A percentile compares a stretch with the other conserved stretches of the same genome.
phyloP scores from a whole-genome alignment of 495 filamentous ascomycete species.

The Corynascus novoguineensis region DNA sequence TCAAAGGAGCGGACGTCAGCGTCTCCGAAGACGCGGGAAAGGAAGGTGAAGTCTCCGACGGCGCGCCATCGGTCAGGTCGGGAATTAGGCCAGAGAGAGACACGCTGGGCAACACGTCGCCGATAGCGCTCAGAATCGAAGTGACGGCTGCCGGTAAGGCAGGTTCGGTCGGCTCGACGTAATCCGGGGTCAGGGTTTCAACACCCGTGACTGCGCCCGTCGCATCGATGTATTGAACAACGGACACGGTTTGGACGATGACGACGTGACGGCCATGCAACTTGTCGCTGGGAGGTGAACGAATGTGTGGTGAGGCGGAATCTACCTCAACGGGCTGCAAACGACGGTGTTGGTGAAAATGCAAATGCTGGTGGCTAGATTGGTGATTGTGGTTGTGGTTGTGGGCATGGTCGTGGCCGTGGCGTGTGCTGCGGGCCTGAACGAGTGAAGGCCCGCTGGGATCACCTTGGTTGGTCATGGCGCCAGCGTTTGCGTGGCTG shows the following conservation, averaged over 20 bases:
- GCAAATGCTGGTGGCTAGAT: conserved; percentile 29
- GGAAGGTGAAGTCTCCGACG: conserved; percentile 16
- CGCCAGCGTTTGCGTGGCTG: conserved; percentile 30
- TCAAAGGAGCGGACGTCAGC: conserved; percentile 48
- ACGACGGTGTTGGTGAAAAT: conserved; percentile 26
- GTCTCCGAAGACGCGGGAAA: conserved; percentile 22
- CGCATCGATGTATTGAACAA: conserved; percentile 46
- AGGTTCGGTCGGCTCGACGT: conserved; percentile 15
- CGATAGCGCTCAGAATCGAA: conserved; percentile 15
- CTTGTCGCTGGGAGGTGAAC: conserved; percentile 32
- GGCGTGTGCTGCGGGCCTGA: conserved; percentile 41
- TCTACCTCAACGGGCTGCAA: conserved; percentile 16
- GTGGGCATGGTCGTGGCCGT: conserved; percentile 21
- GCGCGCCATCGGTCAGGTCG: conserved; percentile 22
- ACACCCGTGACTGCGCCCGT: conserved; percentile 37
- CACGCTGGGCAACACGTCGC: conserved; percentile 25
- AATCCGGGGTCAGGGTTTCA: conserved; percentile 30
- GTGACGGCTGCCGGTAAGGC: conserved; percentile 21
- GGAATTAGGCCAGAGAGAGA: conserved; percentile 15
- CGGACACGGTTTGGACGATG: conserved; percentile 45
- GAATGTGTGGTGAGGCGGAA: conserved; percentile 30
- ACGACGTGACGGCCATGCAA: conserved; percentile 34
- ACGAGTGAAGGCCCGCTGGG: conserved; percentile 48
- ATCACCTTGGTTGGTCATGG: conserved; percentile 42
- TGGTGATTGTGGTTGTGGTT: conserved; percentile 21